Percentiles rank a stretch among this genome's conserved stretches.
phyloP scores from a whole-genome alignment of 169 alveolate species.

The Toxoplasma gondii region DNA sequence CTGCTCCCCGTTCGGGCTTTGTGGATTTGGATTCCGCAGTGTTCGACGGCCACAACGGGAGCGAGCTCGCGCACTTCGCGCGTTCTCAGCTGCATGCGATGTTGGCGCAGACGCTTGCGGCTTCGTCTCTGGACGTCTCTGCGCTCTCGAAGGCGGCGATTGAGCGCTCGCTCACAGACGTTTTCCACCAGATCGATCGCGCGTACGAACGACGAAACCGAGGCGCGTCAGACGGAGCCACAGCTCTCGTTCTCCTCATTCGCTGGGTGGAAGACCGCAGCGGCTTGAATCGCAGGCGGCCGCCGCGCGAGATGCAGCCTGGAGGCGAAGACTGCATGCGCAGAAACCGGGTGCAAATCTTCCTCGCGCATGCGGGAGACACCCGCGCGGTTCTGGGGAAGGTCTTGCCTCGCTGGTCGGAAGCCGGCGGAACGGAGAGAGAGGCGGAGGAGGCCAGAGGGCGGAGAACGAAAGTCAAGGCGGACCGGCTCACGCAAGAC shows the following conservation, averaged over 20 bases:
- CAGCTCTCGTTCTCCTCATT: not conserved
- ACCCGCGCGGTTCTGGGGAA: constrained; percentile 14
- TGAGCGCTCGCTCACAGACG: not conserved
- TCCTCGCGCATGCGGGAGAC: constrained; percentile 19
- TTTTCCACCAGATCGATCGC: not conserved
- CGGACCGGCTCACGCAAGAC: constrained; percentile 77
- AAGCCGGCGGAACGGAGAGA: not conserved
- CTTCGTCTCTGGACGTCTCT: not conserved
- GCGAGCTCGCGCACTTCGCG: not conserved
- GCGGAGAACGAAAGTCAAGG: not conserved
- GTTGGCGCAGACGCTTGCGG: not conserved
- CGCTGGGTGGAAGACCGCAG: not conserved
- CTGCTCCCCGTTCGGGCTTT: too few relatives aligned
- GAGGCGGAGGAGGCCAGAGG: not conserved
- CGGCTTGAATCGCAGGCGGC: not conserved
- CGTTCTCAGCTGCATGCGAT: not conserved
- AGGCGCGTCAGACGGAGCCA: not conserved
- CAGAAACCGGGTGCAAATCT: not conserved
- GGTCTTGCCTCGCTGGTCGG: not conserved
- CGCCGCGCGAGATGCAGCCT: not conserved
- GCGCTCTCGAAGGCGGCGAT: not conserved
- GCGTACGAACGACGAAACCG: not conserved
- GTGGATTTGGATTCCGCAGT: too few relatives aligned
- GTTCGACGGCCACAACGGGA: constrained; percentile 29
- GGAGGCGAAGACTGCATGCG: not conserved